These are phyloP conservation scores for Teratosphaeriaceae sp. DNA, from an alignment of 2,329 filamentous ascomycete species.

Conservation along the genomic window DNA sequence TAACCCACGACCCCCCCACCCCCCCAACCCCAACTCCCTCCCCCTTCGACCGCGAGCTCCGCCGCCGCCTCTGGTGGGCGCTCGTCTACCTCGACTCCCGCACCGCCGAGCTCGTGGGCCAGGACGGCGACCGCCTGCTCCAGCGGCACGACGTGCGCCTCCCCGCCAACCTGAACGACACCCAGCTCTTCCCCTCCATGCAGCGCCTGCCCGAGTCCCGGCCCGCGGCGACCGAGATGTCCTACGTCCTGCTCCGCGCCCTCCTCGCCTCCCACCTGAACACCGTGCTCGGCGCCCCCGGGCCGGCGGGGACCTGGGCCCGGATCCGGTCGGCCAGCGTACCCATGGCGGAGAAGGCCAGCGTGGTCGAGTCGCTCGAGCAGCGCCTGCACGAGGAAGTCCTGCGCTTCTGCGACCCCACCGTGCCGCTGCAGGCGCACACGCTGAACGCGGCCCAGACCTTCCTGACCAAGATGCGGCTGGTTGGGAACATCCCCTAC, in stretches of 20 bases:
- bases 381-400: constrained; percentile 18
- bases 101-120: constrained; percentile 53
- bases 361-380: constrained; percentile 19
- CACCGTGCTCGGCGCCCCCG: constrained; percentile 14
- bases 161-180: constrained; percentile 49
- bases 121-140: constrained; percentile 20
- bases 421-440: constrained; percentile 19
- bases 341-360: constrained; percentile 17
- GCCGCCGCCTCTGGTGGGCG: constrained; percentile 29
- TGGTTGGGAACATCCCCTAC: constrained; percentile 17
- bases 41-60: constrained; percentile 30
- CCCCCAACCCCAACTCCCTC: constrained; percentile 20
- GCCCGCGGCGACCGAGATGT: constrained; percentile 25
- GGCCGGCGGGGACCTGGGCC: constrained; percentile 19
- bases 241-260: constrained; percentile 20
- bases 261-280: constrained; percentile 13
- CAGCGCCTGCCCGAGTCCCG: constrained; percentile 17
- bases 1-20: constrained; percentile 24
- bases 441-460: constrained; percentile 20
- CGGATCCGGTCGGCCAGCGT: constrained; percentile 15
- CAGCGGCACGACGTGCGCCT: constrained; percentile 19
- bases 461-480: constrained; percentile 18
- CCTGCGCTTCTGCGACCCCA: constrained; percentile 19
- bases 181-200: constrained; percentile 43
- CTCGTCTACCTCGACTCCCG: constrained; percentile 62